Conservation (phyloP, 495 filamentous ascomycete species). For the Aspergillus olivimuriae region DNA sequence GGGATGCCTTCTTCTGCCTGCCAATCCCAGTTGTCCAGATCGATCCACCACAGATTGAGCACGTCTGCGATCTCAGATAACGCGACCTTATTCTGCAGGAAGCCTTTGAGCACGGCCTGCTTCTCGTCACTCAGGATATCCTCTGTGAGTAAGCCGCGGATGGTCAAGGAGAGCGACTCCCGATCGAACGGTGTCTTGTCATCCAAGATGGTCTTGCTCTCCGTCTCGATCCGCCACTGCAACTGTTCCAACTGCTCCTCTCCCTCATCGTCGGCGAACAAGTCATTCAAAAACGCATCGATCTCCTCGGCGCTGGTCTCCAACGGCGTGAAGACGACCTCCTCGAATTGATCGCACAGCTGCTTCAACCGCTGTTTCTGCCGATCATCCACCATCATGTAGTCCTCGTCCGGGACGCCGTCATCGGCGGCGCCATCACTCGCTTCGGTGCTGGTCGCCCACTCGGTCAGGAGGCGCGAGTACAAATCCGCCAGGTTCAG, state of each 20-base stretch:
- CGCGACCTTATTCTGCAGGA: slow-evolving; percentile 41
- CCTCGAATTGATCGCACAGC: slow-evolving; percentile 42
- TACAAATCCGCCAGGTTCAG: slow-evolving; percentile 50
- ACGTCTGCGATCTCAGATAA: slow-evolving; percentile 52
- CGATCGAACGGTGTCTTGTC: slow-evolving; percentile 30
- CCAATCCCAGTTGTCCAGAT: slow-evolving; percentile 52
- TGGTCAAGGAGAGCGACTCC: slow-evolving; percentile 30
- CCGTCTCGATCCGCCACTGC: slow-evolving; percentile 2
- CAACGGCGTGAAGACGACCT: slow-evolving; percentile 42
- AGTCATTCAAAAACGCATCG: slow-evolving; percentile 33
- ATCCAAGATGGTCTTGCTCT: slow-evolving; percentile 7
- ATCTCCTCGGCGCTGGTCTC: slow-evolving; percentile 36
- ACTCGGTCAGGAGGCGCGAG: slow-evolving; percentile 51
- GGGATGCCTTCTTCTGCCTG: slow-evolving; percentile 32
- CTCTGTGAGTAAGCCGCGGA: slow-evolving; percentile 42
- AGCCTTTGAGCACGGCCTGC: slow-evolving; percentile 43
- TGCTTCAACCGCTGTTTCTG: slow-evolving; percentile 22
- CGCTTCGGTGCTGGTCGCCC: slow-evolving; percentile 34
- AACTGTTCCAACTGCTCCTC: slow-evolving; percentile 24
- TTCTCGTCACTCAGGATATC: slow-evolving; percentile 53
- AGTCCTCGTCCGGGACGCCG: slow-evolving; percentile 9
- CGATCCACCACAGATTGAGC: slow-evolving; percentile 52
- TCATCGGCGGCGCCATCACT: slow-evolving; percentile 1
- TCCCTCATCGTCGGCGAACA: slow-evolving; percentile 32
- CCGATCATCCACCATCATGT: slow-evolving; percentile 18